These are phyloP conservation scores for Heliophila coronopifolia DNA, from an alignment of 441 rosid genomes.

Conservation along the genomic window DNA sequence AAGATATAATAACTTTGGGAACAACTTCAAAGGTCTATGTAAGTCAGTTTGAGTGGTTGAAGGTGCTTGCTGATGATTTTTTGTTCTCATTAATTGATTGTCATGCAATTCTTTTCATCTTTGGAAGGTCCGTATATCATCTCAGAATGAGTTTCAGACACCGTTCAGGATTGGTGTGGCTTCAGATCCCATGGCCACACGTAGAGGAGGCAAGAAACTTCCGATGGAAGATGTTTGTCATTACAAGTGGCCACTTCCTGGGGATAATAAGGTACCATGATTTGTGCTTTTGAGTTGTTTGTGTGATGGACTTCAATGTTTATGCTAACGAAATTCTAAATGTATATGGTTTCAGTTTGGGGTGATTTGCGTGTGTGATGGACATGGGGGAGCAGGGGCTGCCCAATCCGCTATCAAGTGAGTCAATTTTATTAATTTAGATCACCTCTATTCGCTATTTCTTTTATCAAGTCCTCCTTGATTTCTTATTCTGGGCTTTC, in stretches of 20 bases:
- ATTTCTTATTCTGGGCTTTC: neutral
- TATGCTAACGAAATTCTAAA: constrained; percentile 16
- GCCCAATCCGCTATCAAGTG: constrained; percentile 87
- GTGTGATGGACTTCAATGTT: constrained; percentile 18
- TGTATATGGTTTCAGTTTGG: constrained; percentile 64
- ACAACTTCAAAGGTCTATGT: constrained; percentile 64
- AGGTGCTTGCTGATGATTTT: constrained; percentile 4
- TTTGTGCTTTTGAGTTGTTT: constrained; percentile 18
- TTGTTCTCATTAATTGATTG: neutral
- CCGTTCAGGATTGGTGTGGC: constrained; percentile 83
- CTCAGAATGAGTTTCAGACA: constrained; percentile 41
- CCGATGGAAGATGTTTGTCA: constrained; percentile 94
- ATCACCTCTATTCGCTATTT: neutral
- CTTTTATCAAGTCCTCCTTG: neutral
- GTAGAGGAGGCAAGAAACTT: constrained; percentile 87
- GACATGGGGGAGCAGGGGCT: constrained; percentile 87
- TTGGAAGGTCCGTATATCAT: constrained; percentile 62
- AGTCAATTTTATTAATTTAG: constrained; percentile 29
- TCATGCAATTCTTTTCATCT: constrained; percentile 22
- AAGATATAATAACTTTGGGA: constrained; percentile 77
- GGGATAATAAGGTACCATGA: constrained; percentile 51
- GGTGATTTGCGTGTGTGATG: constrained; percentile 89
- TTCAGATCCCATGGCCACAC: constrained; percentile 90
- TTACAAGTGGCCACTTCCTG: constrained; percentile 92
- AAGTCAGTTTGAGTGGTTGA: constrained; percentile 30